Base-by-base conservation (phyloP, 2,329 filamentous ascomycete species). In the Graphilbum ipis-grandicollis region DNA sequence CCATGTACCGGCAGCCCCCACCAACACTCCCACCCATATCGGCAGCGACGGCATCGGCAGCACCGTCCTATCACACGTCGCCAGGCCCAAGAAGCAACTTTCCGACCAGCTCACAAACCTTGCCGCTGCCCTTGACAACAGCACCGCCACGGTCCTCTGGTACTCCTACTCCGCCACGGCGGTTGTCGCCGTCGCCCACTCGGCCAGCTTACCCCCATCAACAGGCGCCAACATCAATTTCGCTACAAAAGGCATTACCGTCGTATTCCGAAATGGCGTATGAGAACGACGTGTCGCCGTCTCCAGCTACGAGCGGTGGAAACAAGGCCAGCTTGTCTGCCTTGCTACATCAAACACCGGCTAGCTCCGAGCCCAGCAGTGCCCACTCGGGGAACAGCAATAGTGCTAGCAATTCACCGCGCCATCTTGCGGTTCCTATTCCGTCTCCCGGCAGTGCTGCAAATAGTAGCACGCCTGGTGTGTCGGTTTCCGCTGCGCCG, bases 331-430 rank as follows among this genome's bases (percentile, higher is more conserved):
- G 59, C 48, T 46, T 68, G 12, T 62, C 64, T 10, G 58, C 59
- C 3, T 50, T 59, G 14, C 52, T 69, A n/a, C 66, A 72, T 47
- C 61, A 68, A 3, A 61, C 61, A 2, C 58, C 59, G 25, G 58
- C 51, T 41, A 63, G 57, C 45, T 59, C 57, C 9, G 63, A 62
- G 40, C 52, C 57, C 34, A 57, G 44, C 32, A 59, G 49, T 47
- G 58, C 46, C 33, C 52, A 53, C 42, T 30, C 39, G 21, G 58
- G 44, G 32, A 58, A 48, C 48, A 58, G 44, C 34, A 53, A 53
- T 44, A 62, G 62, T 46, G 59, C 56, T 8, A 50, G 51, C 43
- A 69, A 63, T 45, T 75, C 69, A 35, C 63, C 66, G 9, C 58
- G 63, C 43, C 53, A 52, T 44, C 51, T 41, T 13, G 46, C 40